phyloP scores from a whole-genome alignment of 177 flowering plant species.

The Vitis hybrid region DNA sequence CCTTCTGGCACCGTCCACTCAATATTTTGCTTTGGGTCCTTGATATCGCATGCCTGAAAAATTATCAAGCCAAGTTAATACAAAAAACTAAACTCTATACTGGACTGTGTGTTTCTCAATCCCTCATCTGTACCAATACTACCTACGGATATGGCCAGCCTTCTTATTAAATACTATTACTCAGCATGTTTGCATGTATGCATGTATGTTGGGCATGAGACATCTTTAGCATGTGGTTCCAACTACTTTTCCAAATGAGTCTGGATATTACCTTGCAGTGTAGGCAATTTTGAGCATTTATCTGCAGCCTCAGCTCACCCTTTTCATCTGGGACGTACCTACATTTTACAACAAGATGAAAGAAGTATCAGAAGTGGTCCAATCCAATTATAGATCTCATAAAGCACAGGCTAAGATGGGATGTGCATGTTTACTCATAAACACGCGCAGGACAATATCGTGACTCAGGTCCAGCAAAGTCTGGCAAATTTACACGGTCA shows the following conservation, averaged over 20 bases:
- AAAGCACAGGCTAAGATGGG: conserved; percentile 7
- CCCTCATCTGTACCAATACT: too few species aligned
- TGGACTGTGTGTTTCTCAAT: too few species aligned
- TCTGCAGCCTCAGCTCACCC: conserved; percentile 69
- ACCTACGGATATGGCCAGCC: too few species aligned
- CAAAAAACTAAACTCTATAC: background rate
- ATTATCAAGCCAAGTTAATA: background rate
- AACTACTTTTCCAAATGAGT: background rate
- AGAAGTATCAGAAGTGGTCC: background rate
- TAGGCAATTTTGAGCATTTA: conserved; percentile 95
- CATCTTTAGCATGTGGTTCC: background rate
- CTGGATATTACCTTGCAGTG: conserved; percentile 80
- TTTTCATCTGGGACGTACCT: conserved; percentile 75
- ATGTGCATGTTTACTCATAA: conserved; percentile 68
- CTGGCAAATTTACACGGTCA: conserved; percentile 69
- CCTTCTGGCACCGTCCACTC: conserved; percentile 99
- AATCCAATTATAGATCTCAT: background rate
- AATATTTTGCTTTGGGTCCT: conserved; percentile 94
- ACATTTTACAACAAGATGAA: conserved; percentile 10
- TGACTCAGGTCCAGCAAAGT: conserved; percentile 91
- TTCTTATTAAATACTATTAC: too few species aligned
- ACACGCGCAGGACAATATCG: conserved; percentile 98
- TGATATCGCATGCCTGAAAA: conserved; percentile 93
- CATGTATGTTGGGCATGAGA: background rate
- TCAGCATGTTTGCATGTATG: background rate